Percentiles rank a stretch among this genome's conserved stretches.
These are phyloP conservation scores for Aspergillus pseudoterreus DNA, from an alignment of 2,329 filamentous ascomycete species.

Conservation along the genomic window DNA sequence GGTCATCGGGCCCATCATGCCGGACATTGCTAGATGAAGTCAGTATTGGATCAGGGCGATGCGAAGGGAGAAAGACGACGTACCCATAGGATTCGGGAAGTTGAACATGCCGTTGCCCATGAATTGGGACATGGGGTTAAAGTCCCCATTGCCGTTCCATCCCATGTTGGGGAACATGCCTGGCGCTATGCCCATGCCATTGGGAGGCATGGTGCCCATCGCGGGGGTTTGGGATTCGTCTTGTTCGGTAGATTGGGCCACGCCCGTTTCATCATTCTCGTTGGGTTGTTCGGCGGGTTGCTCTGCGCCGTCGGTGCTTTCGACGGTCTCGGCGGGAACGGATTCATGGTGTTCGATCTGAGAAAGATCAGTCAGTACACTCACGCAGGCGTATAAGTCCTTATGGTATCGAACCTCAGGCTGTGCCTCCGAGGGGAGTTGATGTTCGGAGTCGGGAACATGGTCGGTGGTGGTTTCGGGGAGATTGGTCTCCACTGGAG, in stretches of 20 bases:
- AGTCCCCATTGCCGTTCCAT: slow-evolving; percentile 59
- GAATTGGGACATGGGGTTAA: slow-evolving; percentile 70
- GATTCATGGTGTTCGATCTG: slow-evolving; percentile 15
- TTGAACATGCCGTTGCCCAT: slow-evolving; percentile 46
- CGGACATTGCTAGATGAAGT: slow-evolving; percentile 62
- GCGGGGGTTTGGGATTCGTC: slow-evolving; percentile 9
- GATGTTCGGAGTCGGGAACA: slow-evolving; percentile 2
- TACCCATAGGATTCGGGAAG: slow-evolving; percentile 91
- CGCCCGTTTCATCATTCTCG: slow-evolving; percentile 11
- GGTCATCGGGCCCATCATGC: slow-evolving; percentile 69
- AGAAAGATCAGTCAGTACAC: not conserved
- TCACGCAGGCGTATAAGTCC: not conserved
- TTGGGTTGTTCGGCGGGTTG: slow-evolving; percentile 8
- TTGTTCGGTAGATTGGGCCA: slow-evolving; percentile 13
- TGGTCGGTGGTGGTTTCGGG: slow-evolving; percentile 8
- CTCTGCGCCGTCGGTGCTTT: slow-evolving; percentile 9
- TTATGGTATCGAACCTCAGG: slow-evolving; percentile 16
- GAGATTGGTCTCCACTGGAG: slow-evolving; percentile 5
- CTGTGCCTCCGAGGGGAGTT: slow-evolving; percentile 4
- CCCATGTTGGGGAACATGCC: slow-evolving; percentile 57
- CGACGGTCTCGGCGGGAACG: slow-evolving; percentile 6
- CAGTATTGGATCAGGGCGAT: slow-evolving; percentile 9
- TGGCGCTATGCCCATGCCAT: slow-evolving; percentile 41
- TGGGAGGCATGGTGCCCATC: slow-evolving; percentile 15
- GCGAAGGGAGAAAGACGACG: slow-evolving; percentile 32